Base-by-base conservation (phyloP, 495 filamentous ascomycete species). In the Penicillium waksmanii region DNA sequence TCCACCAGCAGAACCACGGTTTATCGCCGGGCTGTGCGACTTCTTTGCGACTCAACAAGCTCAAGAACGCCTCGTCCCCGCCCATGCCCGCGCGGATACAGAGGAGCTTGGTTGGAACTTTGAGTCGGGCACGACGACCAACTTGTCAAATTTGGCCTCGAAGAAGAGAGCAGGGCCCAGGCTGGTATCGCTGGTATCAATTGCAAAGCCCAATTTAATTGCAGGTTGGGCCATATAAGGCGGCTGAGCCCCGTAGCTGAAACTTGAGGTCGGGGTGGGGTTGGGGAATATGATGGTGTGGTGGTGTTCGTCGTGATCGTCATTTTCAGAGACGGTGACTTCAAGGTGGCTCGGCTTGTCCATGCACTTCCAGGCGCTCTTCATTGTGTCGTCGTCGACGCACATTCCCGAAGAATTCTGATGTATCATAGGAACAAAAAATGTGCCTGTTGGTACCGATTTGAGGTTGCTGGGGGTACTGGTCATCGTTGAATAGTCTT, bases 1-100 rank as follows among this genome's bases (percentile, higher is more conserved):
- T 93, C 91, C 91, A 97, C 66, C 82, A 88, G 71, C 93, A 97
- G 63, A 91, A 86, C 93, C 93, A 97, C 2, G 91, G 88, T 52
- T 82, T 85, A 36, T 93, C 87, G 0, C 86, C 86, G 2, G 77
- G 73, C 52, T 81, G 63, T 3, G 85, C 84, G 40, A 79, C 63
- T 17, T 81, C 65, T 57, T 82, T 86, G 40, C 80, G 74, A 33
- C 51, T 59, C 31, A 61, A 43, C 31, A 60, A 42, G 31, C 44
- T 15, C 38, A 42, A 19, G 60, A 43, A 62, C 51, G 40, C 72
- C n/a, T 18, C 66, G 12, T 73, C 69, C 47, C 69, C 25, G 60
- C 54, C 23, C 72, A 58, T 44, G 65, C 63, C 25, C 76, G 76
- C 36, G 70, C 69, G 10, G 70, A 65, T 10, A 63, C 51, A 4